Evolutionary conservation across 441 rosid species (phyloP).

Genomic region (Erodium chrysanthum): DNA sequence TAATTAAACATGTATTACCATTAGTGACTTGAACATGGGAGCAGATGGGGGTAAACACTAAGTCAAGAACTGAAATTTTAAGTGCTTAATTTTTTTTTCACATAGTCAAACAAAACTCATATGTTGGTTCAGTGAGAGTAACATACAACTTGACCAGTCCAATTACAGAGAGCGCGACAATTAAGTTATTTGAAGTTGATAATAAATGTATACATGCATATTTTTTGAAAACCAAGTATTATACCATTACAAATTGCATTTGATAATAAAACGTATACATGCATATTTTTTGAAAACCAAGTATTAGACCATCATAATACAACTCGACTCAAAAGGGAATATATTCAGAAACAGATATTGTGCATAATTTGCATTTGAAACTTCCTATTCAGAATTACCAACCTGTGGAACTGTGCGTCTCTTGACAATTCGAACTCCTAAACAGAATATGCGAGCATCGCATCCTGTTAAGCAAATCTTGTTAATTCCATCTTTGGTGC

Average conservation of each 20-base stretch:
- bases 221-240: neutral
- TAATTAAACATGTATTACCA: neutral
- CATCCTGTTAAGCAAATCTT: conserved; percentile 64
- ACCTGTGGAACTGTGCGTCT: conserved; percentile 86
- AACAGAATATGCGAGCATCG: conserved; percentile 72
- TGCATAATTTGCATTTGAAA: conserved; percentile 2
- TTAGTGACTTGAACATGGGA: neutral
- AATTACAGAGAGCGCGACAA: neutral
- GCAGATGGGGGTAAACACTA: neutral
- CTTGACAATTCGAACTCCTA: conserved; percentile 86
- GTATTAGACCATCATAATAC: neutral
- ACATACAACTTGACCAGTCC: neutral
- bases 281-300: neutral
- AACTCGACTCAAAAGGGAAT: neutral
- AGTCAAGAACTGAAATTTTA: neutral
- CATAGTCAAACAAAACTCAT: neutral
- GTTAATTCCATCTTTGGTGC: conserved; percentile 65
- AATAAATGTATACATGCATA: neutral
- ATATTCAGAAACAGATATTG: neutral
- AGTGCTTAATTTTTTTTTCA: neutral
- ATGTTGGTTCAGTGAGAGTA: neutral
- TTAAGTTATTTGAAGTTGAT: neutral
- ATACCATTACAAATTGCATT: neutral
- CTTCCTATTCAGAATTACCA: neutral
- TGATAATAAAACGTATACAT: too few species aligned